Conservation (phyloP, 164 flowering plant species). For the Annona squamosa region DNA sequence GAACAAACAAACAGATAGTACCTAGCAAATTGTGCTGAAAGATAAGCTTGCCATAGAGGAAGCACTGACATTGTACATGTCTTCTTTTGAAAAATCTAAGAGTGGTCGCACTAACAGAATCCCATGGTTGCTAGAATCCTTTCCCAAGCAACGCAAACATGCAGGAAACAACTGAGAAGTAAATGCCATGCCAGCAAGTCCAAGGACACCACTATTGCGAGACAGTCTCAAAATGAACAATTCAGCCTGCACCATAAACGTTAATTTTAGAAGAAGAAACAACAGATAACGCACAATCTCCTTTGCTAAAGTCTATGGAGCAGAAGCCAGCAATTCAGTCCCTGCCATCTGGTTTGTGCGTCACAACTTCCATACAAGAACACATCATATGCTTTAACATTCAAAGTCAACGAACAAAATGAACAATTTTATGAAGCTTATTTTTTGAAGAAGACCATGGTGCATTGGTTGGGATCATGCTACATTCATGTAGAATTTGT, state of each 20-base stretch:
- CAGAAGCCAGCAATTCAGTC: neutral
- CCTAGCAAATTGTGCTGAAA: neutral
- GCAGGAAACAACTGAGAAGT: slow-evolving; percentile 54
- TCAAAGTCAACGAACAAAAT: neutral
- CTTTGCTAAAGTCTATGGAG: slow-evolving; percentile 1
- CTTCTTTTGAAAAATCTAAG: slow-evolving; percentile 69
- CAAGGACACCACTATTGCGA: slow-evolving; percentile 84
- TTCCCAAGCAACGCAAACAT: slow-evolving; percentile 19
- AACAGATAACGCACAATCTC: neutral
- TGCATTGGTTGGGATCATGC: neutral
- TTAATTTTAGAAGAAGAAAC: neutral
- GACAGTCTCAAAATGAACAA: slow-evolving; percentile 79
- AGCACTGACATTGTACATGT: slow-evolving; percentile 59
- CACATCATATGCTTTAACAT: neutral
- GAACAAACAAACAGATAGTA: neutral
- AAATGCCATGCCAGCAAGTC: slow-evolving; percentile 92
- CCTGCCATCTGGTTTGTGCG: neutral
- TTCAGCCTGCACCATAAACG: slow-evolving; percentile 64
- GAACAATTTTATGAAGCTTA: neutral
- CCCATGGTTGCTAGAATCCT: slow-evolving; percentile 28
- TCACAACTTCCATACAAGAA: slow-evolving; percentile 1
- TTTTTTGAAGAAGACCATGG: neutral
- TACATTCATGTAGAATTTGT: neutral
- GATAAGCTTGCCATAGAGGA: neutral
- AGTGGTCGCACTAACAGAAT: slow-evolving; percentile 73